Conservation (phyloP, 2,329 filamentous ascomycete genomes). For the Aspergillus sp. region DNA sequence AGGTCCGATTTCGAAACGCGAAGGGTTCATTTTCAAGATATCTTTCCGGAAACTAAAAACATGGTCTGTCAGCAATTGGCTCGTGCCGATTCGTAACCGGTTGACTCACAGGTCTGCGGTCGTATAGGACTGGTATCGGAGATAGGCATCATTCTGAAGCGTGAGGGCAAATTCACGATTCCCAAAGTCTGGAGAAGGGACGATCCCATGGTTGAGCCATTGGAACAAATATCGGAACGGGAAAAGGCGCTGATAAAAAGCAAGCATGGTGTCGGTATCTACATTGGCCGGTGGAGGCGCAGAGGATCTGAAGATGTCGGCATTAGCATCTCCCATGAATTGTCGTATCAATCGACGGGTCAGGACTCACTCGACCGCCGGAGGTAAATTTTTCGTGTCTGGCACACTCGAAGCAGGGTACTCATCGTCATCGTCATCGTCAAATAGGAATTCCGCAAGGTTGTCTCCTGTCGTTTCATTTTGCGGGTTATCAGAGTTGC, state of each 20-base stretch:
- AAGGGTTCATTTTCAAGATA: constrained; percentile 81
- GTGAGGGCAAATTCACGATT: constrained; percentile 97
- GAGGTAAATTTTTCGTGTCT: constrained; percentile 43
- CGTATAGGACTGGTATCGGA: constrained; percentile 82
- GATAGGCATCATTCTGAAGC: constrained; percentile 85
- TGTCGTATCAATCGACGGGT: constrained; percentile 21
- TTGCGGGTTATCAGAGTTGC: constrained; percentile 9
- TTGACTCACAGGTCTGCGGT: constrained; percentile 60
- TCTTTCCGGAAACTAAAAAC: constrained; percentile 77
- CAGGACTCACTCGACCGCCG: constrained; percentile 5
- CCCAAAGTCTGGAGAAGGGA: constrained; percentile 81
- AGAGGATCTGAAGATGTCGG: constrained; percentile 24
- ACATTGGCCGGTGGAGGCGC: constrained; percentile 50
- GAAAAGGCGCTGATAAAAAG: constrained; percentile 93
- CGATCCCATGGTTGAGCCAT: constrained; percentile 93
- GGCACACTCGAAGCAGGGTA: constrained; percentile 56
- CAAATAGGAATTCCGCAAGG: constrained; percentile 60
- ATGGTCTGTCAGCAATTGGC: background rate
- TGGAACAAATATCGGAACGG: constrained; percentile 94
- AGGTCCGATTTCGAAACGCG: constrained; percentile 97
- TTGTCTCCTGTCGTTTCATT: constrained; percentile 35
- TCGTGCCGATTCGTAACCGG: constrained; percentile 17
- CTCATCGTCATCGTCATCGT: constrained; percentile 56
- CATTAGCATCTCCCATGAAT: constrained; percentile 11
- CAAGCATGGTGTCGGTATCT: constrained; percentile 82